Evolutionary conservation across 257 asterid genomes (phyloP).

Genomic region (Solanum bulbocastanum): DNA sequence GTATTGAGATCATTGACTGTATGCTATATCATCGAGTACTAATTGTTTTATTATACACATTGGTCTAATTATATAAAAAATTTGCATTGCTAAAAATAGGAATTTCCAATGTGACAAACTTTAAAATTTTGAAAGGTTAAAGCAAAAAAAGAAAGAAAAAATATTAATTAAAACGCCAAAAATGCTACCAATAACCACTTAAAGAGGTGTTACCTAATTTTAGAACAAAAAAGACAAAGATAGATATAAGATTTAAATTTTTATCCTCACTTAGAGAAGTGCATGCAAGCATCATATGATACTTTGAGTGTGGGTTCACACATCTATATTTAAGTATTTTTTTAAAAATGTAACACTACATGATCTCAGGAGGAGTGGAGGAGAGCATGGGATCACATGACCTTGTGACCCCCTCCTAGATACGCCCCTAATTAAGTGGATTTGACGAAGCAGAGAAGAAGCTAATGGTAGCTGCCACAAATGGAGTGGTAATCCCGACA

Average conservation of each 20-base stretch:
- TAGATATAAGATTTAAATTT: background rate
- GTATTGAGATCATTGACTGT: background rate
- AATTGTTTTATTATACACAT: background rate
- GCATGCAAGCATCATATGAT: background rate
- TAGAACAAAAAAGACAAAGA: background rate
- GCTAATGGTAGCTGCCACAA: background rate
- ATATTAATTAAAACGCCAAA: background rate
- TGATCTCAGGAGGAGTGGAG: no score
- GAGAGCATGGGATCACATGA: background rate
- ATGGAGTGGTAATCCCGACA: background rate
- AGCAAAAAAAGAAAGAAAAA: background rate
- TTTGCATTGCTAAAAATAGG: background rate
- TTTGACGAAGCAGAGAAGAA: background rate
- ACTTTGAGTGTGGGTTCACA: background rate
- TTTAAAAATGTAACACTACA: background rate
- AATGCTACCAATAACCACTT: background rate
- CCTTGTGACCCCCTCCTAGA: background rate
- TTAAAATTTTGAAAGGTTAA: background rate
- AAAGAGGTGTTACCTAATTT: background rate
- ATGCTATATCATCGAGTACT: background rate
- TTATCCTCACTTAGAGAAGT: background rate
- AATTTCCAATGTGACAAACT: background rate
- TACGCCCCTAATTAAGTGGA: background rate
- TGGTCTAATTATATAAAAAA: no score
- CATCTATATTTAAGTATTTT: background rate